A percentile compares a stretch with the other conserved stretches of the same genome.
Conservation (phyloP, 2,329 filamentous ascomycete genomes). For the Colletotrichum sp. region DNA sequence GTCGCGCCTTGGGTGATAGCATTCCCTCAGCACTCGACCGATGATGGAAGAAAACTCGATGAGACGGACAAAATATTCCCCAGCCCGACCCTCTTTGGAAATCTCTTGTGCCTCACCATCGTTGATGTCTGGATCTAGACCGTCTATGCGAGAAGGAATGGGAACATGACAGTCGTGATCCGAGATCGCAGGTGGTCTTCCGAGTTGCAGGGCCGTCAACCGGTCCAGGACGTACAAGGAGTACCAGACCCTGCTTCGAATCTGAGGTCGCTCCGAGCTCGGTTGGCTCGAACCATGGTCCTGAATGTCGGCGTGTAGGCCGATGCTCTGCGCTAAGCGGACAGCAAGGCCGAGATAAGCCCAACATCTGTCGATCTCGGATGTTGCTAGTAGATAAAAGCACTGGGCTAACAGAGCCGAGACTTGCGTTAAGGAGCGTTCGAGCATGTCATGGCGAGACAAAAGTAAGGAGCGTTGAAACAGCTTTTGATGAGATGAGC, state of each 20-base stretch:
- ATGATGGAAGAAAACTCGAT: background rate
- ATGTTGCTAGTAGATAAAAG: background rate
- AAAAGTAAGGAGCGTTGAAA: background rate
- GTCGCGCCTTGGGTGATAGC: background rate
- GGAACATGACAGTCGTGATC: background rate
- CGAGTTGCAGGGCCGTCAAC: background rate
- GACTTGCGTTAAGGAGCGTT: background rate
- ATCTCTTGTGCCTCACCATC: rapidly evolving
- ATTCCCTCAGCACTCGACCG: background rate
- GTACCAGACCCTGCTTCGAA: background rate
- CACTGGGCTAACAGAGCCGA: background rate
- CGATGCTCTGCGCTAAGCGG: background rate
- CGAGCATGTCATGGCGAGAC: background rate
- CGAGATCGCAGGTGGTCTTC: background rate
- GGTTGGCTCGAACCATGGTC: background rate
- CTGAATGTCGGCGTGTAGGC: background rate
- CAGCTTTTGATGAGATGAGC: background rate
- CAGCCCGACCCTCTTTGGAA: background rate
- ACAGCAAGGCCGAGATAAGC: background rate
- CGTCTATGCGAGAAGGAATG: background rate
- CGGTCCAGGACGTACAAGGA: background rate
- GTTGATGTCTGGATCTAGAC: background rate
- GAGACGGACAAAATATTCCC: background rate
- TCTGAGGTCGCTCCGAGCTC: background rate
- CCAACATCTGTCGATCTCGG: background rate